Percentiles rank a stretch among this genome's conserved stretches.
Evolutionary conservation across 2,329 filamentous ascomycete genomes (phyloP).

Genomic region (Ophiocordyceps australis): DNA sequence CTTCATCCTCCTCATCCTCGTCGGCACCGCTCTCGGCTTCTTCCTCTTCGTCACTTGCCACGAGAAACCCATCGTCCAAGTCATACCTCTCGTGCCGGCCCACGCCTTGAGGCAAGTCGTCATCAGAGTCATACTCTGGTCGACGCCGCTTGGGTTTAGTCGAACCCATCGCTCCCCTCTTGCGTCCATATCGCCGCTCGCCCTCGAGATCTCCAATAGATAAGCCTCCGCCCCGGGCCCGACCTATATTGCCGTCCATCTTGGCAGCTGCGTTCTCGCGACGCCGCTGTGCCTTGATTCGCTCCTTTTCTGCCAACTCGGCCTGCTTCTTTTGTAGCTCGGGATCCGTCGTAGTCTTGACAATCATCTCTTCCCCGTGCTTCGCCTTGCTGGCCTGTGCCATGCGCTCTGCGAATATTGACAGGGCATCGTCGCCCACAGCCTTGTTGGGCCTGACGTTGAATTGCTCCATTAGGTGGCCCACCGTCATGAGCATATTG

Average conservation of each 20-base stretch:
- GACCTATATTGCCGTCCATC: constrained; percentile 36
- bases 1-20: constrained; percentile 47
- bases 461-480: constrained; percentile 59
- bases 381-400: constrained; percentile 41
- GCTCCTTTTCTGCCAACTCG: constrained; percentile 58
- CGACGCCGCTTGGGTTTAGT: constrained; percentile 33
- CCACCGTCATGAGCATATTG: constrained; percentile 52
- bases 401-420: constrained; percentile 48
- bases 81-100: constrained; percentile 60
- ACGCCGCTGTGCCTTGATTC: constrained; percentile 44
- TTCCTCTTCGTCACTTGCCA: constrained; percentile 55
- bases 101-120: constrained; percentile 44
- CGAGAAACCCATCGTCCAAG: constrained; percentile 63
- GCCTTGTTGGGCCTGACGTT: constrained; percentile 48
- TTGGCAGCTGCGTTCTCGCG: constrained; percentile 50
- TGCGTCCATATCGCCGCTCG: constrained; percentile 40
- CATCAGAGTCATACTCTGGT: constrained; percentile 60
- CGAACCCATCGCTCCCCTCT: constrained; percentile 30
- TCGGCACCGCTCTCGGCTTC: constrained; percentile 40
- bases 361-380: constrained; percentile 43
- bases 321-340: constrained; percentile 58
- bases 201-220: constrained; percentile 55
- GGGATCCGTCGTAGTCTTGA: constrained; percentile 54
- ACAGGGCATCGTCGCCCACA: constrained; percentile 53
- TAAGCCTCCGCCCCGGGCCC: constrained; percentile 35